Percentiles rank a stretch among this genome's conserved stretches.
Conservation (phyloP, 805 yeast genomes). For the Cephaloascus albidus region DNA sequence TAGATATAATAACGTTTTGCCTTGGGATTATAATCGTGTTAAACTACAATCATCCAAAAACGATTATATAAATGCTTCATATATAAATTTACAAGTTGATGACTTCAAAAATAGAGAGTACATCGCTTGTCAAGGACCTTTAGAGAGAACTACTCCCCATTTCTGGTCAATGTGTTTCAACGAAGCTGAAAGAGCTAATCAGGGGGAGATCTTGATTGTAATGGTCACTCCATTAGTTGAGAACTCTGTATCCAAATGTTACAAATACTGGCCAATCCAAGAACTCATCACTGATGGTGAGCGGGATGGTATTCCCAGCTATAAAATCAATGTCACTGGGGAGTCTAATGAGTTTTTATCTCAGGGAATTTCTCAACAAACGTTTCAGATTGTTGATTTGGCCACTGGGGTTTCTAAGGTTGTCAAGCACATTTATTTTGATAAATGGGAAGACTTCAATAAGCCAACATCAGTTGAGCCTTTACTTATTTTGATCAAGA, state of each 20-base stretch:
- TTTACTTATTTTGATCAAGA: slow-evolving; percentile 6
- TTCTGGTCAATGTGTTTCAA: slow-evolving; percentile 35
- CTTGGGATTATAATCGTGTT: slow-evolving; percentile 56
- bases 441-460: slow-evolving; percentile 34
- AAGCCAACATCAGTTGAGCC: slow-evolving; percentile 25
- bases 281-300: slow-evolving; percentile 2
- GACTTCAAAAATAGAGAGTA: slow-evolving; percentile 18
- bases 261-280: slow-evolving; percentile 23
- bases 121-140: slow-evolving; percentile 67
- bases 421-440: slow-evolving; percentile 30
- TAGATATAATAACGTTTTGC: slow-evolving; percentile 54
- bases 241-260: slow-evolving; percentile 27
- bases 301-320: slow-evolving; percentile 2
- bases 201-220: slow-evolving; percentile 34
- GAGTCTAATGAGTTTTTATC: slow-evolving; percentile 1
- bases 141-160: slow-evolving; percentile 24
- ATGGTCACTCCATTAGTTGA: slow-evolving; percentile 67
- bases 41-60: slow-evolving; percentile 18
- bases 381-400: background rate
- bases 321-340: slow-evolving; percentile 5
- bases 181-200: slow-evolving; percentile 10
- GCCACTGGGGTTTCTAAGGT: slow-evolving; percentile 7
- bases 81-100: slow-evolving; percentile 13
- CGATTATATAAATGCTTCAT: slow-evolving; percentile 29
- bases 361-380: slow-evolving; percentile 5